A percentile compares a stretch with the other conserved stretches of the same genome.
Evolutionary conservation across 2,329 filamentous ascomycete genomes (phyloP).

Genomic region (Talaromyces sp.): DNA sequence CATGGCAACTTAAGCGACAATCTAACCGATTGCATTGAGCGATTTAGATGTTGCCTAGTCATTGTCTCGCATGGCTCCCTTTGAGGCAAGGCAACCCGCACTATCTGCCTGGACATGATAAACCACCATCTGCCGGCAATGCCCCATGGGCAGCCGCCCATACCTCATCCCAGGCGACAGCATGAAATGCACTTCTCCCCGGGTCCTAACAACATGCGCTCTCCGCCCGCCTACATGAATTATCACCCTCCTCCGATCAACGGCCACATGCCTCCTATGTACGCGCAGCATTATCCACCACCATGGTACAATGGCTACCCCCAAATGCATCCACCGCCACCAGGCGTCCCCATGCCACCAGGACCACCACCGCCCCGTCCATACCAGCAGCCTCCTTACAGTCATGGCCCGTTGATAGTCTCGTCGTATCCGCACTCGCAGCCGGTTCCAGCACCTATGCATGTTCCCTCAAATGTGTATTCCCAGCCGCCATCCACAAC

Average conservation of each 20-base stretch:
- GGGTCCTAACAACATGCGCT: slow-evolving; percentile 51
- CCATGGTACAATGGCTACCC: slow-evolving; percentile 46
- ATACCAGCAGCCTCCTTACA: slow-evolving; percentile 38
- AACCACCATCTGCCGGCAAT: slow-evolving; percentile 45
- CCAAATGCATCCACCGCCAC: slow-evolving; percentile 40
- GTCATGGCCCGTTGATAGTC: slow-evolving; percentile 40
- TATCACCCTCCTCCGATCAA: slow-evolving; percentile 57
- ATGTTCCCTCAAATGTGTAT: slow-evolving; percentile 34
- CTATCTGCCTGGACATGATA: slow-evolving; percentile 39
- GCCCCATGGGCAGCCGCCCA: slow-evolving; percentile 50
- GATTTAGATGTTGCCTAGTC: slow-evolving; percentile 21
- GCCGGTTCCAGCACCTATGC: slow-evolving; percentile 37
- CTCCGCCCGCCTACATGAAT: slow-evolving; percentile 59
- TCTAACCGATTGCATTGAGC: slow-evolving; percentile 18
- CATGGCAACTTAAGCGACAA: slow-evolving; percentile 37
- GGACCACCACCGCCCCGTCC: slow-evolving; percentile 40
- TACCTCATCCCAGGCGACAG: slow-evolving; percentile 47
- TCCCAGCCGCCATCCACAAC: slow-evolving; percentile 34
- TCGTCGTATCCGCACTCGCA: slow-evolving; percentile 44
- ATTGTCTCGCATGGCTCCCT: slow-evolving; percentile 39
- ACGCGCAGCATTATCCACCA: slow-evolving; percentile 44
- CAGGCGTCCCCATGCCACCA: slow-evolving; percentile 43
- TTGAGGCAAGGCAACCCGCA: slow-evolving; percentile 37
- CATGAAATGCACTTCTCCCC: slow-evolving; percentile 45
- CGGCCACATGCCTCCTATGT: slow-evolving; percentile 48